Base-by-base conservation (phyloP, 2,329 filamentous ascomycete genomes). In the Talaromyces amestolkiae region DNA sequence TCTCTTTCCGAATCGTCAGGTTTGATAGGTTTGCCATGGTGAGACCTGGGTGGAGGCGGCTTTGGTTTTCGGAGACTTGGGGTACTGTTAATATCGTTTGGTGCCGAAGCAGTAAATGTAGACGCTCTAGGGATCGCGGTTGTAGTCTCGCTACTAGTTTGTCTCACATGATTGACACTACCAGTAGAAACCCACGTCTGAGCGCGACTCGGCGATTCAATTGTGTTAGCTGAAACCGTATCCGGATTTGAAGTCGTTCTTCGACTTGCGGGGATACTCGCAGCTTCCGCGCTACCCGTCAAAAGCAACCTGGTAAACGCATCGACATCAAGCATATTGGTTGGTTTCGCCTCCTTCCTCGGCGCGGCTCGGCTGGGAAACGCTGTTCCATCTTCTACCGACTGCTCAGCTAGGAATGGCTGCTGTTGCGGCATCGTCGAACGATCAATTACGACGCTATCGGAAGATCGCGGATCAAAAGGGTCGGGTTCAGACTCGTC, bases 301-400 rank as follows among this genome's bases (percentile, higher is more conserved):
- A 95, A 82, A 58, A 95, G 83, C 67, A 95, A 78, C 66, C 89
- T 85, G 72, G 88, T 89, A 78, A 95, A 95, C 8, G 91, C 88
- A 73, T 92, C 87, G 0, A 94, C 91, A 73, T 95, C 90, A 68
- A 94, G 77, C 0, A 86, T 83, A 43, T 74, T 56, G 33, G 33
- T 37, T 7, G 2, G 3, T 4, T 54, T 54, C 31, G 35, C 24
- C 9, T 62, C 60, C 22, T 31, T 62, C 49, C 49, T 53, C 35
- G 11, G 24, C 10, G 17, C 35, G 24, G 13, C 17, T 41, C 45
- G 45, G 22, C 35, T 51, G 19, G 35, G 27, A 41, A 45, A 43
- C 7, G 47, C 8, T 11, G 53, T 15, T 5, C 15, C 3, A 22
- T 39, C 19, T 17, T 56, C 33, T 37, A 24, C 33, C 53, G n/a